A percentile compares a stretch with the other conserved stretches of the same genome.
Evolutionary conservation across 1,139 yeast genomes (phyloP).

Genomic region (Candida glucosophila): DNA sequence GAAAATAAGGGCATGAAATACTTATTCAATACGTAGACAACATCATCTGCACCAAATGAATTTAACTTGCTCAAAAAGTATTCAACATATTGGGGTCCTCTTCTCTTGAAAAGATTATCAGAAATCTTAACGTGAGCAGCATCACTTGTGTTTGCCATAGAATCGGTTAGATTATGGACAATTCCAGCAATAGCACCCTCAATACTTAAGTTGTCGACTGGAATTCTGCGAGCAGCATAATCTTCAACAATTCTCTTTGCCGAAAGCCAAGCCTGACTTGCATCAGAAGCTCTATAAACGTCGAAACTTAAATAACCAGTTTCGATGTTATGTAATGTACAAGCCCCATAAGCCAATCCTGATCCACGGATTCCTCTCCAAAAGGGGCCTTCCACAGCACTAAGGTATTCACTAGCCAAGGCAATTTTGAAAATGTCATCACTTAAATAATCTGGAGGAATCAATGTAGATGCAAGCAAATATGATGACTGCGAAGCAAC

Average conservation of each 20-base stretch:
- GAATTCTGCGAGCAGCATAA: conserved; percentile 42
- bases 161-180: conserved; percentile 61
- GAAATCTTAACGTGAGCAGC: conserved; percentile 61
- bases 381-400: conserved; percentile 92
- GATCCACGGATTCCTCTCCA: conserved; percentile 96
- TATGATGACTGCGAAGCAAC: conserved; percentile 90
- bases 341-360: conserved; percentile 90
- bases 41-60: conserved; percentile 46
- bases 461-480: conserved; percentile 49
- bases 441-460: conserved; percentile 57
- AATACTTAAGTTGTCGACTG: conserved; percentile 50
- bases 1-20: conserved; percentile 61
- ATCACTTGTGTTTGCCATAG: conserved; percentile 48
- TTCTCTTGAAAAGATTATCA: conserved; percentile 56
- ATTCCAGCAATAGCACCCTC: conserved; percentile 71
- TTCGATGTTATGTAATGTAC: conserved; percentile 50
- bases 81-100: conserved; percentile 59
- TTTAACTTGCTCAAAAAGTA: conserved; percentile 42
- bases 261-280: conserved; percentile 58
- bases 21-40: conserved; percentile 45
- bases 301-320: conserved; percentile 58
- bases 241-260: conserved; percentile 62
- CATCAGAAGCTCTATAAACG: conserved; percentile 81
- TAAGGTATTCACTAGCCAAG: conserved; percentile 68
- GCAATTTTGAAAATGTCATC: conserved; percentile 66